phyloP scores from a whole-genome alignment of 768 basidiomycete species.

The Tephrocybe sp. region DNA sequence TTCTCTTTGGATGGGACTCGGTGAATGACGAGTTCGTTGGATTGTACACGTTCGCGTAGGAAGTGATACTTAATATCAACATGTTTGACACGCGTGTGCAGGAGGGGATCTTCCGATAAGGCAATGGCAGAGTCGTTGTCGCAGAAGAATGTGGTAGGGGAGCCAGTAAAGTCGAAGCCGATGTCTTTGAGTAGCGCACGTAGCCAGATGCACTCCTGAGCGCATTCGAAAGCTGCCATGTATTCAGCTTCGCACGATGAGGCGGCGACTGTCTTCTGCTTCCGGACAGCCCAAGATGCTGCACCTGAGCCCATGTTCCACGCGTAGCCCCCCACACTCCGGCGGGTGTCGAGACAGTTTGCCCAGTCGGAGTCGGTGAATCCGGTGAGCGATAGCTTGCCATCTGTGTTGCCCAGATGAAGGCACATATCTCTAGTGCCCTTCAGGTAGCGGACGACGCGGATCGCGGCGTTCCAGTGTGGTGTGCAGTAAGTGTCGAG shows the following conservation, averaged over 20 bases:
- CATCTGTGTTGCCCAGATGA: not conserved
- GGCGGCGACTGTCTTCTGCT: slow-evolving; percentile 8
- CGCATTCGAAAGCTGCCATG: not conserved
- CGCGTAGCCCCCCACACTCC: slow-evolving; percentile 17
- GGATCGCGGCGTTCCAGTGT: slow-evolving; percentile 2
- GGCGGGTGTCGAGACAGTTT: slow-evolving; percentile 15
- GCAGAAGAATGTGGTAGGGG: slow-evolving; percentile 10
- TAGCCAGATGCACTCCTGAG: slow-evolving; percentile 1
- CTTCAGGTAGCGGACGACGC: slow-evolving; percentile 1
- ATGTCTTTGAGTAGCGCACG: not conserved
- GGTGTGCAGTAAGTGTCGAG: not conserved
- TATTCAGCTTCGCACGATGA: slow-evolving; percentile 27
- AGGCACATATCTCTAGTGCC: not conserved
- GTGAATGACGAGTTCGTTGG: not conserved
- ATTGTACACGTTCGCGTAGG: not conserved
- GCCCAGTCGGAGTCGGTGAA: slow-evolving; percentile 23
- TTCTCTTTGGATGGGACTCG: slow-evolving; percentile 1
- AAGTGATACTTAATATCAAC: not conserved
- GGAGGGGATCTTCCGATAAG: slow-evolving; percentile 27
- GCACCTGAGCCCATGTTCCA: slow-evolving; percentile 18
- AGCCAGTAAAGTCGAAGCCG: slow-evolving; percentile 7
- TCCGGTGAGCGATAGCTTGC: slow-evolving; percentile 7
- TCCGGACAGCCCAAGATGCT: slow-evolving; percentile 14
- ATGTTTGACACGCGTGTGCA: not conserved
- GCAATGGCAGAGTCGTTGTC: slow-evolving; percentile 34